Percentiles rank a stretch among this genome's conserved stretches.
Evolutionary conservation across 2,329 filamentous ascomycete species (phyloP).

Genomic region (Plenodomus tracheiphilus): DNA sequence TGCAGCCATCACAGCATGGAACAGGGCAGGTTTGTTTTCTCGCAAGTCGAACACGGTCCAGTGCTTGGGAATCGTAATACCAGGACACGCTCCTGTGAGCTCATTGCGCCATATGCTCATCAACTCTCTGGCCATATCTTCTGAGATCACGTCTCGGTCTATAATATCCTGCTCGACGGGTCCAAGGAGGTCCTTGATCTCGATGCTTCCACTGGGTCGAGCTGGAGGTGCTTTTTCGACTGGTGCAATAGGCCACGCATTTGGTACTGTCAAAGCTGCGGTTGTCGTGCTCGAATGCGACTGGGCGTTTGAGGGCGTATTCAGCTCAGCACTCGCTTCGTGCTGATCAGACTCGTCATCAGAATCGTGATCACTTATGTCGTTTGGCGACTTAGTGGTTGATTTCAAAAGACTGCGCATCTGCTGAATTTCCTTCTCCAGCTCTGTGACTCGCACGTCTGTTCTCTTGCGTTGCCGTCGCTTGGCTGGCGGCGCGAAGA

Average conservation of each 20-base stretch:
- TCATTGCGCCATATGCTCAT: slow-evolving; percentile 37
- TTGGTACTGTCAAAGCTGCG: slow-evolving; percentile 8
- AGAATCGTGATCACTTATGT: slow-evolving; percentile 33
- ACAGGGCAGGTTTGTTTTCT: slow-evolving; percentile 37
- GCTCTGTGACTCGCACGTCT: slow-evolving; percentile 42
- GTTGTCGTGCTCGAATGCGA: slow-evolving; percentile 14
- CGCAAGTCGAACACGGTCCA: slow-evolving; percentile 38
- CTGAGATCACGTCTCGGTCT: slow-evolving; percentile 37
- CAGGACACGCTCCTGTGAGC: slow-evolving; percentile 33
- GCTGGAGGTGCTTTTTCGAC: slow-evolving; percentile 6
- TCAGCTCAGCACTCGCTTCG: slow-evolving; percentile 15
- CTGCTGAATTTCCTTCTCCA: slow-evolving; percentile 42
- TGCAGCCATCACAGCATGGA: slow-evolving; percentile 43
- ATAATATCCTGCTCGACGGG: slow-evolving; percentile 38
- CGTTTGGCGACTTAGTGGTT: slow-evolving; percentile 25
- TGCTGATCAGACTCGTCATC: slow-evolving; percentile 30
- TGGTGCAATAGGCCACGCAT: slow-evolving; percentile 10
- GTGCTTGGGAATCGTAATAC: slow-evolving; percentile 32
- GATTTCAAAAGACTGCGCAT: slow-evolving; percentile 38
- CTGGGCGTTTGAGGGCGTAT: slow-evolving; percentile 16
- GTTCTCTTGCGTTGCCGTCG: slow-evolving; percentile 42
- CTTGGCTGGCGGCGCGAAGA: slow-evolving; percentile 44
- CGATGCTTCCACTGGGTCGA: slow-evolving; percentile 6
- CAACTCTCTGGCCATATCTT: slow-evolving; percentile 33
- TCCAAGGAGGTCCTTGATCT: slow-evolving; percentile 25